Percentiles rank a stretch among this genome's conserved stretches.
Conservation (phyloP, 257 asterid species). For the Solanum pennellii region DNA sequence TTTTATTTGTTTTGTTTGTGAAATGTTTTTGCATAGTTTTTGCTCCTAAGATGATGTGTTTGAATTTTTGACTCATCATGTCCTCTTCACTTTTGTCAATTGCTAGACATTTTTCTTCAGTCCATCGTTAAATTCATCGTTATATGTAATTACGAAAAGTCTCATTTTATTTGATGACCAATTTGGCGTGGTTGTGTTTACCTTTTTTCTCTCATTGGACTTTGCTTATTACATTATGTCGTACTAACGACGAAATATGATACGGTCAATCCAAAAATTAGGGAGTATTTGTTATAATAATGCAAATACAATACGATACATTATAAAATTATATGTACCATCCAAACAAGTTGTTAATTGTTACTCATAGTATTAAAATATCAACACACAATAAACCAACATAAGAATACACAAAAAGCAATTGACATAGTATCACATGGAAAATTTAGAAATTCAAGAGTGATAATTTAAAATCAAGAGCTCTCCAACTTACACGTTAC, state of each 20-base stretch:
- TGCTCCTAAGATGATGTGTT: background rate
- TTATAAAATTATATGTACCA: too few relatives aligned
- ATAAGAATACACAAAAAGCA: background rate
- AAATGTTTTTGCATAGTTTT: background rate
- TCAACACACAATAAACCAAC: background rate
- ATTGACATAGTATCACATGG: background rate
- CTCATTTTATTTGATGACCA: background rate
- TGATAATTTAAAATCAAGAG: background rate
- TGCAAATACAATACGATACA: too few relatives aligned
- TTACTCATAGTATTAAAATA: too few relatives aligned
- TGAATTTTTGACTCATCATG: too few relatives aligned
- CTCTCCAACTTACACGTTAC: background rate
- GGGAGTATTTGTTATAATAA: too few relatives aligned
- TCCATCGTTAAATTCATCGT: background rate
- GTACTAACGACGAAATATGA: background rate
- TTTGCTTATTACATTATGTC: background rate
- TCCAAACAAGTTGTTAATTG: too few relatives aligned
- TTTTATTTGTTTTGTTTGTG: background rate
- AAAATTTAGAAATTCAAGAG: background rate
- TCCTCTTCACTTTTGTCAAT: background rate
- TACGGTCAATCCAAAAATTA: too few relatives aligned
- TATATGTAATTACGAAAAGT: background rate
- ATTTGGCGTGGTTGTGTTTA: background rate
- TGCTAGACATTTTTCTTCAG: accelerated
- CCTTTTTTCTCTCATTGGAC: background rate